Conservation (phyloP, 768 basidiomycete species). For the Lentinula sp. region DNA sequence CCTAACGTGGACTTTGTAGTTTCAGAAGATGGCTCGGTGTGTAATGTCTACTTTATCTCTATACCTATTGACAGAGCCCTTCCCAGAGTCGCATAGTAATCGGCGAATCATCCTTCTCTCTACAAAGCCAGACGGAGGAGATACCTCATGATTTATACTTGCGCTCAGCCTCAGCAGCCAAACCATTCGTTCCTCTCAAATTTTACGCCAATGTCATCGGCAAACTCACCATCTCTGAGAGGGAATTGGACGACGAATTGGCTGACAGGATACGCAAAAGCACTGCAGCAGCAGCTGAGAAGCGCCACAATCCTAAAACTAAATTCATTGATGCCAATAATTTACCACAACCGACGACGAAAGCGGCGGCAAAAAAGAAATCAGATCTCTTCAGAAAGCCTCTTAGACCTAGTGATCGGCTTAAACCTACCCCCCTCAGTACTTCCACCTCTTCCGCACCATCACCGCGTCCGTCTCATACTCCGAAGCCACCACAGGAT, state of each 20-base stretch:
- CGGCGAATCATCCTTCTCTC: slow-evolving; percentile 57
- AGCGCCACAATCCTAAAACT: slow-evolving; percentile 38
- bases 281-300: slow-evolving; percentile 35
- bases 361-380: slow-evolving; percentile 34
- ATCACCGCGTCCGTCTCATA: slow-evolving; percentile 22
- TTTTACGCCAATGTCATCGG: slow-evolving; percentile 71
- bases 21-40: slow-evolving; percentile 46
- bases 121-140: slow-evolving; percentile 48
- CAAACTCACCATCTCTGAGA: slow-evolving; percentile 47
- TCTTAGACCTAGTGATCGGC: slow-evolving; percentile 19
- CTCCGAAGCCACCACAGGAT: slow-evolving; percentile 12
- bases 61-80: not conserved
- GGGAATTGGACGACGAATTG: slow-evolving; percentile 44
- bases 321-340: slow-evolving; percentile 42
- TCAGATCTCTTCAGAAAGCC: slow-evolving; percentile 33
- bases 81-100: slow-evolving; percentile 55
- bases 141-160: slow-evolving; percentile 69
- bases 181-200: slow-evolving; percentile 62
- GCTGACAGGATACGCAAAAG: slow-evolving; percentile 41
- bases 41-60: slow-evolving; percentile 14
- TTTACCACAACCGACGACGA: slow-evolving; percentile 21
- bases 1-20: slow-evolving; percentile 55
- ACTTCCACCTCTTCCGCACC: slow-evolving; percentile 19
- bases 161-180: slow-evolving; percentile 49
- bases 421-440: slow-evolving; percentile 22